phyloP scores from a whole-genome alignment of 305 asterid genomes.

The Fraxinus xanthoxyloides region DNA sequence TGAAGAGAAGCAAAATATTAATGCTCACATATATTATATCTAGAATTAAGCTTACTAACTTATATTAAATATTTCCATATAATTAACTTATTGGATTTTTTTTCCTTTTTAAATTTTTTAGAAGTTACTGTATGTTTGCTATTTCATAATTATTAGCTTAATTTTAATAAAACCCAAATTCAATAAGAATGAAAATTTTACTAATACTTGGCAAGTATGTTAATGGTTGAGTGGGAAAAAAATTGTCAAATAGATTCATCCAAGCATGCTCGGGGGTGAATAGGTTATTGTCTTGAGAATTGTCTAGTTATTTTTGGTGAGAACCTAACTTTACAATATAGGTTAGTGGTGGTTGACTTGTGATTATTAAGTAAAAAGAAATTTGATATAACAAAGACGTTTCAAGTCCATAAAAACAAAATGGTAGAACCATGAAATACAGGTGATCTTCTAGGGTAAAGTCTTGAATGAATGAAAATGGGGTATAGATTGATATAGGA shows the following conservation, averaged over 20 bases:
- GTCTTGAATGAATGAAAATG: neutral
- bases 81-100: neutral
- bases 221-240: neutral
- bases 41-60: neutral
- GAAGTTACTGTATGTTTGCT: neutral
- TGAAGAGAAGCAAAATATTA: neutral
- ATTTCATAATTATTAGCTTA: neutral
- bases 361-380: neutral
- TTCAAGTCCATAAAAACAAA: neutral
- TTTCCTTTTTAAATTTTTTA: neutral
- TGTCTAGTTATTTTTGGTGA: neutral
- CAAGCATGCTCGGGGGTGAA: neutral
- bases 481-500: neutral
- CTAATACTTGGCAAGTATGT: neutral
- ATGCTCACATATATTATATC: neutral
- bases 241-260: neutral
- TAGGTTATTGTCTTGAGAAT: neutral
- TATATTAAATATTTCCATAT: neutral
- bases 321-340: neutral
- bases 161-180: neutral
- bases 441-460: neutral
- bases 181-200: neutral
- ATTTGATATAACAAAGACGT: neutral
- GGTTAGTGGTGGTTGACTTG: neutral
- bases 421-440: neutral